These are phyloP conservation scores for Filosporella fistucella DNA, from an alignment of 495 filamentous ascomycete species.

Conservation along the genomic window DNA sequence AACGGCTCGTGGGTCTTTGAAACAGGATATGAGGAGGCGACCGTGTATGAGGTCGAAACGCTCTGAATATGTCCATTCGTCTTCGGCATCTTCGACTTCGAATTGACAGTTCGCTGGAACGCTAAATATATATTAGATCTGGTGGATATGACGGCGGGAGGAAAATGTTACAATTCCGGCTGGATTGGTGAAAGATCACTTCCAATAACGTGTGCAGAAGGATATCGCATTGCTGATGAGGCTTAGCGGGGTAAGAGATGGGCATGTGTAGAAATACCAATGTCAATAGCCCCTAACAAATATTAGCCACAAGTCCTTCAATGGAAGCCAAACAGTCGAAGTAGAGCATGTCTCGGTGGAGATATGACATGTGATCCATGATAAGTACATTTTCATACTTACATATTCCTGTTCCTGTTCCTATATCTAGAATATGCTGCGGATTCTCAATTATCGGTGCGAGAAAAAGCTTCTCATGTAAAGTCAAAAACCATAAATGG, in stretches of 20 bases:
- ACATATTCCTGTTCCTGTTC: too few relatives aligned
- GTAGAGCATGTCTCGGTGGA: too few relatives aligned
- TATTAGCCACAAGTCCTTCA: too few relatives aligned
- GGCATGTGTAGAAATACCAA: too few relatives aligned
- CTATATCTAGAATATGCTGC: not conserved
- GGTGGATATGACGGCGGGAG: not conserved
- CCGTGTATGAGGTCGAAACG: conserved; percentile 50
- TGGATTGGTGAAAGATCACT: conserved; percentile 50
- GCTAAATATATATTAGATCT: conserved; percentile 11
- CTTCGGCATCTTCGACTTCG: conserved; percentile 49
- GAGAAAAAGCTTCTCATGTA: not conserved
- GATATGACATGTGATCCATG: too few relatives aligned
- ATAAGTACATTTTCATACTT: too few relatives aligned
- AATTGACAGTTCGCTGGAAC: conserved; percentile 48
- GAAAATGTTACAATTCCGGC: conserved; percentile 21
- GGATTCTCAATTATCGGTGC: conserved; percentile 1
- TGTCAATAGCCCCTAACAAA: too few relatives aligned
- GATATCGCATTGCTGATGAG: conserved; percentile 14
- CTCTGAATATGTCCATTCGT: conserved; percentile 45
- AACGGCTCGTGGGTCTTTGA: conserved; percentile 3
- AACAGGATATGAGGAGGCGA: conserved; percentile 20
- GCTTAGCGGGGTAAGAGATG: too few relatives aligned
- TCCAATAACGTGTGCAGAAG: conserved; percentile 30
- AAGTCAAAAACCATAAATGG: not conserved
- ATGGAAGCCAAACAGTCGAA: too few relatives aligned